phyloP scores from a whole-genome alignment of 768 basidiomycete genomes.

The Naganishia onofrii region DNA sequence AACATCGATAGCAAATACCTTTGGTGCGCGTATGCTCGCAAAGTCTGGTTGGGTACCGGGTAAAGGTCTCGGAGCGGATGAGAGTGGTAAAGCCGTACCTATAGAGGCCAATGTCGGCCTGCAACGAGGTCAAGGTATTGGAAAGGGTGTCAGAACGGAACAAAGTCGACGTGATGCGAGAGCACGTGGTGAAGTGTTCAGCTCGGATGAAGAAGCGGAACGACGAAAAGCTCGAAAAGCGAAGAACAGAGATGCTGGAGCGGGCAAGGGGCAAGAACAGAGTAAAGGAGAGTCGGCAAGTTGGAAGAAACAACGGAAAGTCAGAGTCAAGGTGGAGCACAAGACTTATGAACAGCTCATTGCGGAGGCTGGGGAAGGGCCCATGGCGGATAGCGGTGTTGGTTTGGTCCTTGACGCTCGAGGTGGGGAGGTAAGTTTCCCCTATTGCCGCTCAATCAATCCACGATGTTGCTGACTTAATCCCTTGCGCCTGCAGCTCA shows the following conservation, averaged over 20 bases:
- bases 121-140: slow-evolving; percentile 46
- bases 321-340: slow-evolving; percentile 81
- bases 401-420: slow-evolving; percentile 94
- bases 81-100: slow-evolving; percentile 49
- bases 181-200: slow-evolving; percentile 42
- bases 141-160: slow-evolving; percentile 49
- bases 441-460: too few relatives aligned
- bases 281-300: slow-evolving; percentile 58
- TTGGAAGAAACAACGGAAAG: slow-evolving; percentile 77
- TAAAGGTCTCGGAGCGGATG: slow-evolving; percentile 48
- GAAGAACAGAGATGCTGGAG: slow-evolving; percentile 13
- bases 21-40: slow-evolving; percentile 83
- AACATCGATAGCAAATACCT: slow-evolving; percentile 67
- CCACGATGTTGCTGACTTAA: not conserved
- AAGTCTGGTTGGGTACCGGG: slow-evolving; percentile 95
- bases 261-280: slow-evolving; percentile 20
- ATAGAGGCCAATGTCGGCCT: slow-evolving; percentile 42
- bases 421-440: slow-evolving; percentile 72
- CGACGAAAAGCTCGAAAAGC: slow-evolving; percentile 32
- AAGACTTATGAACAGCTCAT: slow-evolving; percentile 97
- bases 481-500: slow-evolving; percentile 58
- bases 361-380: slow-evolving; percentile 71
- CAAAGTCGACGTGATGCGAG: slow-evolving; percentile 51
- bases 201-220: slow-evolving; percentile 47
- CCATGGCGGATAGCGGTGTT: slow-evolving; percentile 57